Percentiles rank a stretch among this genome's conserved stretches.
Evolutionary conservation across 345 rosid species (phyloP).

Genomic region (Boechera retrofracta): DNA sequence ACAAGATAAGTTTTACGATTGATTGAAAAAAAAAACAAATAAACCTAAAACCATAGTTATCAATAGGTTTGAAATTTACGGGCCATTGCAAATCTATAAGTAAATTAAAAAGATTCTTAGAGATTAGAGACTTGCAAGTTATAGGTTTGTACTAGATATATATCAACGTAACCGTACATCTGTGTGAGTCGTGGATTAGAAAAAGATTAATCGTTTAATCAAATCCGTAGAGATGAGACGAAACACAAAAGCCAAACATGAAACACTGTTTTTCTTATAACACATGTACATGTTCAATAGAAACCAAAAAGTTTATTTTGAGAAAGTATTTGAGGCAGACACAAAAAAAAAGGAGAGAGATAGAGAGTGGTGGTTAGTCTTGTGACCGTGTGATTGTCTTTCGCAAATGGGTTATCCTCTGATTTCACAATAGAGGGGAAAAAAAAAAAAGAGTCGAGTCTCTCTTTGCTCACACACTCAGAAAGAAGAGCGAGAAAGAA

Average conservation of each 20-base stretch:
- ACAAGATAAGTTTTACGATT: too few species aligned
- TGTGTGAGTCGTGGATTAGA: background rate
- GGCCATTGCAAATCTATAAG: too few species aligned
- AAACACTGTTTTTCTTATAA: background rate
- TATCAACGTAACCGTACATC: background rate
- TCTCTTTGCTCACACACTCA: conserved; percentile 19
- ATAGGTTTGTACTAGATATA: background rate
- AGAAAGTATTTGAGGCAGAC: background rate
- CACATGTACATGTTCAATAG: background rate
- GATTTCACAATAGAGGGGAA: background rate
- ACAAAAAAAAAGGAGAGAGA: background rate
- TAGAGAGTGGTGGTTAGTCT: background rate
- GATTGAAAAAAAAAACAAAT: too few species aligned
- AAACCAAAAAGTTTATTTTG: background rate
- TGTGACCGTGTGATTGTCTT: conserved; percentile 13
- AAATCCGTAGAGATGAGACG: background rate
- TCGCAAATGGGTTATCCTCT: conserved; percentile 19
- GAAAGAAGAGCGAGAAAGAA: conserved; percentile 30
- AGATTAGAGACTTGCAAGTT: too few species aligned
- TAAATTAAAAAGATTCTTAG: too few species aligned
- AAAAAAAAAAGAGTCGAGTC: background rate
- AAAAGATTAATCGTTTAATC: background rate
- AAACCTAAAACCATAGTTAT: background rate
- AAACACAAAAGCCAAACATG: conserved; percentile 7
- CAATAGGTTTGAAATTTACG: too few species aligned